Conservation (phyloP, 1,284 basidiomycete genomes). For the Trametes polyzona region DNA sequence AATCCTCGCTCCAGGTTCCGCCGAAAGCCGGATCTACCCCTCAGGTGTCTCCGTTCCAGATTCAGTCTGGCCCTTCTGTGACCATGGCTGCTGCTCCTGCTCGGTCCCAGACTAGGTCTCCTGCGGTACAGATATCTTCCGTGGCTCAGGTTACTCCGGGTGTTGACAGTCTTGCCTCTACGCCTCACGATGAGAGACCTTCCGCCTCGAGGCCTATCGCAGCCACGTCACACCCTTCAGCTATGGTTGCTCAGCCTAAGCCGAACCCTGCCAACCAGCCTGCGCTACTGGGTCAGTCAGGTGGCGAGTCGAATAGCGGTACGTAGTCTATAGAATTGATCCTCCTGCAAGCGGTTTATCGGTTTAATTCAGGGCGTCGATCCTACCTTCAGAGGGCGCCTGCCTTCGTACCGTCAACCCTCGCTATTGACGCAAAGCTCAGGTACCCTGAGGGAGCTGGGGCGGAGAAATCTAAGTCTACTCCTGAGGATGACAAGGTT, state of each 20-base stretch:
- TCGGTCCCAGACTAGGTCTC: conserved; percentile 8
- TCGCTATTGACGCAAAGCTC: conserved; percentile 20
- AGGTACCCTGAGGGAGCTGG: conserved; percentile 9
- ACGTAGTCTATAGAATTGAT: background rate
- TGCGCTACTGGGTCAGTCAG: background rate
- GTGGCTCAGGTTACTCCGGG: conserved; percentile 2
- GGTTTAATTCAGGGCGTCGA: conserved; percentile 5
- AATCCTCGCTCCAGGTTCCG: background rate
- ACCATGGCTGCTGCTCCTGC: background rate
- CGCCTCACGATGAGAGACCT: conserved; percentile 5
- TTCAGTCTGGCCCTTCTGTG: conserved; percentile 1
- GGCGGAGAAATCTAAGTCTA: background rate
- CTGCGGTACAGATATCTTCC: conserved; percentile 2
- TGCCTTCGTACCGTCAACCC: conserved; percentile 21
- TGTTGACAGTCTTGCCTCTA: conserved; percentile 9
- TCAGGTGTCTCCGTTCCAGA: conserved; percentile 7
- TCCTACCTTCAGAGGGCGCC: conserved; percentile 14
- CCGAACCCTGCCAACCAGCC: background rate
- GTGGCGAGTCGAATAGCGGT: conserved; percentile 1
- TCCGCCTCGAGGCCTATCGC: background rate
- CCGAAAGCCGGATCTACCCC: conserved; percentile 6
- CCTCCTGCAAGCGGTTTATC: background rate
- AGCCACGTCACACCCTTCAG: background rate
- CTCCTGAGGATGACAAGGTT: background rate
- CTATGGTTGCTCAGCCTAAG: background rate